A percentile compares a stretch with the other conserved stretches of the same genome.
Conservation (phyloP, 345 rosid species). For the Hypericum androsaemum region DNA sequence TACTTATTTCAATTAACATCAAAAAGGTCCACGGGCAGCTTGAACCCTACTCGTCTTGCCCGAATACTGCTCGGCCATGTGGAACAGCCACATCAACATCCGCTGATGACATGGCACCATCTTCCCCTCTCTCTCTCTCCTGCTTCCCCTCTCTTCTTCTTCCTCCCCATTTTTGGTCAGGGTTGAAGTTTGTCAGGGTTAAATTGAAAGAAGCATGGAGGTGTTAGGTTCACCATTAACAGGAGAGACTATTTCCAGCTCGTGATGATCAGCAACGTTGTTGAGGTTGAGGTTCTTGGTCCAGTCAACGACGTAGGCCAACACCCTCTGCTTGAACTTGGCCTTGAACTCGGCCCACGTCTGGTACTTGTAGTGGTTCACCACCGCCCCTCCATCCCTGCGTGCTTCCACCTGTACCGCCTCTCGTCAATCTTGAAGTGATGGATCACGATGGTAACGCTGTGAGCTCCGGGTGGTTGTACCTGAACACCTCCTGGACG, state of each 20-base stretch:
- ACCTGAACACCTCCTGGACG: no score
- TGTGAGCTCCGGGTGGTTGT: constrained; percentile 41
- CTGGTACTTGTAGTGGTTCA: constrained; percentile 89
- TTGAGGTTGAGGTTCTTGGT: constrained; percentile 40
- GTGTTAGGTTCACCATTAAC: constrained; percentile 78
- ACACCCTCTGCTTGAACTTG: constrained; percentile 69
- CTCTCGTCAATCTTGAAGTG: constrained; percentile 39
- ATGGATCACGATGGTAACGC: constrained; percentile 36
- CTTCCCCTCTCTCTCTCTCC: no score
- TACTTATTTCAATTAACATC: no score
- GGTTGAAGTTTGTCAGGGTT: no score
- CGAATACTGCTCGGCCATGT: no score
- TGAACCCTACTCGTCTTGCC: no score
- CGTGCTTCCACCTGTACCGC: constrained; percentile 28
- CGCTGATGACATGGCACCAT: no score
- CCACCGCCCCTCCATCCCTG: constrained; percentile 36
- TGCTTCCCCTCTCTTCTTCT: no score
- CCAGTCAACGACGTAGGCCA: constrained; percentile 89
- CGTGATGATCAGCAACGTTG: constrained; percentile 62
- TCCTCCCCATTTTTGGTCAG: no score
- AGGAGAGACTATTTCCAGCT: constrained; percentile 86
- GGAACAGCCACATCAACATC: no score
- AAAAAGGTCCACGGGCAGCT: no score
- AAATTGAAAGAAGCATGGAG: constrained; percentile 72
- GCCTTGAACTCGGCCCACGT: constrained; percentile 77